These are phyloP conservation scores for Eimeria falciformis DNA, from an alignment of 169 alveolate genomes.

Conservation along the genomic window DNA sequence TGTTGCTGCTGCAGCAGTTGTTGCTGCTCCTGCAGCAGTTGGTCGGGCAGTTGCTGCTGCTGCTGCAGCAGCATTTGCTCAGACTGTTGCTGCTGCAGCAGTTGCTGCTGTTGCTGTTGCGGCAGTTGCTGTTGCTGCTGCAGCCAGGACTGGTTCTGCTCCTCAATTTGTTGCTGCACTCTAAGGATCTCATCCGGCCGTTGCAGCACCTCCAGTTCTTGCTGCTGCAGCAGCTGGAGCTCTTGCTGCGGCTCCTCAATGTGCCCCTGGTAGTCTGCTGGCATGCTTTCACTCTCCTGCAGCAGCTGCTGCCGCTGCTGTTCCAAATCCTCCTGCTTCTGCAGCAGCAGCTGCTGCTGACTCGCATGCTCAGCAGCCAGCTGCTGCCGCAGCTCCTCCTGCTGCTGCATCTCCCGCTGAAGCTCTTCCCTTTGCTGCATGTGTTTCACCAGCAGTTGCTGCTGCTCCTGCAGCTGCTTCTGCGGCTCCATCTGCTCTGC, in stretches of 20 bases:
- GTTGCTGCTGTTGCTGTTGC: conserved; percentile 30
- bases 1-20: conserved; percentile 39
- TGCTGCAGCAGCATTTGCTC: conserved; percentile 56
- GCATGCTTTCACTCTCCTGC: conserved; percentile 24
- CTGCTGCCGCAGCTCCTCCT: conserved; percentile 47
- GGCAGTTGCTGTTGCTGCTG: conserved; percentile 12
- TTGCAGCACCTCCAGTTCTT: conserved; percentile 58
- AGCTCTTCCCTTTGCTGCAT: conserved; percentile 37
- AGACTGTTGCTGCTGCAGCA: background rate
- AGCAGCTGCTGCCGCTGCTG: conserved; percentile 63
- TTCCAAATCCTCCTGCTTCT: conserved; percentile 51
- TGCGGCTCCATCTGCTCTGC: conserved; percentile 5
- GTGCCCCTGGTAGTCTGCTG: conserved; percentile 24
- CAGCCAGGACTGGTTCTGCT: background rate
- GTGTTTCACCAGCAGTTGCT: conserved; percentile 40
- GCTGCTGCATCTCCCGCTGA: conserved; percentile 48
- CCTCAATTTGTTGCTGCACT: conserved; percentile 37
- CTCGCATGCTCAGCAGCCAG: conserved; percentile 16
- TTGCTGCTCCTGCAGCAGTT: conserved; percentile 15
- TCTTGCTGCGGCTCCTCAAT: conserved; percentile 20
- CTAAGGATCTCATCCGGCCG: conserved; percentile 14
- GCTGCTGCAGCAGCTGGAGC: conserved; percentile 51
- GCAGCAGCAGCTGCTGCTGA: conserved; percentile 39
- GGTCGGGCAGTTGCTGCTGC: background rate
- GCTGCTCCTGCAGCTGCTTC: conserved; percentile 62